Evolutionary conservation across 2,329 filamentous ascomycete genomes (phyloP).

Genomic region (Diplodia sapinea): DNA sequence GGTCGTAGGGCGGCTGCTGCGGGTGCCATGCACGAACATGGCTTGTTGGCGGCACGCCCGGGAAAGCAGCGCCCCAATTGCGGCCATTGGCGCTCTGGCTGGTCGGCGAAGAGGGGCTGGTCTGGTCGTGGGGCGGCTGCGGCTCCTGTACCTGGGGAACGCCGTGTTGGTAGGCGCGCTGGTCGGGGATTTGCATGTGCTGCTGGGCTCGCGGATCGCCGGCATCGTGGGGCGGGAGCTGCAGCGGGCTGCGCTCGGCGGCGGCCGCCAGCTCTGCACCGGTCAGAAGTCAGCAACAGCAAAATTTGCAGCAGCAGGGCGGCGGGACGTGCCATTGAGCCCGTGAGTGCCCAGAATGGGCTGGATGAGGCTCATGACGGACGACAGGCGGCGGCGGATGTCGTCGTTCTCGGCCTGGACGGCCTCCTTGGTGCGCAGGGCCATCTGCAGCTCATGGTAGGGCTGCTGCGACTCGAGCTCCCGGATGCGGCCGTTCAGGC

Average conservation of each 20-base stretch:
- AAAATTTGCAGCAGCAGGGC: background rate
- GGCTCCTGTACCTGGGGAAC: conserved; percentile 30
- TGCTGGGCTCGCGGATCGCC: conserved; percentile 36
- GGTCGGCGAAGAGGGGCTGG: conserved; percentile 38
- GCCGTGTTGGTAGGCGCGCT: conserved; percentile 35
- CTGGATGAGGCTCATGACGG: conserved; percentile 68
- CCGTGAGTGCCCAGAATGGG: conserved; percentile 58
- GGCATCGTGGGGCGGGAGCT: conserved; percentile 36
- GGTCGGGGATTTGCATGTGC: conserved; percentile 27
- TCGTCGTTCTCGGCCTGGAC: conserved; percentile 81
- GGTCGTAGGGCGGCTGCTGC: conserved; percentile 50
- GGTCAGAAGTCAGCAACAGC: conserved; percentile 2
- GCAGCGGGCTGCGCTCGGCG: conserved; percentile 54
- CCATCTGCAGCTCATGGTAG: conserved; percentile 80
- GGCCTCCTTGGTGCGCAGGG: conserved; percentile 75
- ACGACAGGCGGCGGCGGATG: conserved; percentile 71
- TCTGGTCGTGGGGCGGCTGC: conserved; percentile 24
- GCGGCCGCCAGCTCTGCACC: conserved; percentile 54
- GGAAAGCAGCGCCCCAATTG: conserved; percentile 40
- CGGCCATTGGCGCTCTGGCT: conserved; percentile 37
- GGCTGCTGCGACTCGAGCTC: conserved; percentile 81
- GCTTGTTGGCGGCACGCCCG: conserved; percentile 42
- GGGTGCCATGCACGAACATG: conserved; percentile 45
- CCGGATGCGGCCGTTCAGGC: conserved; percentile 71
- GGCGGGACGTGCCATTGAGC: conserved; percentile 49